These are phyloP conservation scores for Boletus tomentosulus DNA, from an alignment of 768 basidiomycete species.

Conservation along the genomic window DNA sequence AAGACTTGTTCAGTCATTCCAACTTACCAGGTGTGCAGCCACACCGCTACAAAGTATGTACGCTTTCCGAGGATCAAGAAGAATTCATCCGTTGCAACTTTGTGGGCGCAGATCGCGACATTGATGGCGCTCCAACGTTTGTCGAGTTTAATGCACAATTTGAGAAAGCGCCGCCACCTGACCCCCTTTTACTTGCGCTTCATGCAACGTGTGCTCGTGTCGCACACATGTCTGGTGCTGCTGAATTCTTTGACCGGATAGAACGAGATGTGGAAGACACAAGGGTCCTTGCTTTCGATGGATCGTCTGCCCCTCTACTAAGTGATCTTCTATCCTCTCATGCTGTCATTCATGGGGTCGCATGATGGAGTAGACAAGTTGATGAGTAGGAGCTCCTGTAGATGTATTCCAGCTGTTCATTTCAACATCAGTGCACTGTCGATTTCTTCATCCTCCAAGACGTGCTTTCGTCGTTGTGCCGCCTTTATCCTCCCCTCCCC, in stretches of 20 bases:
- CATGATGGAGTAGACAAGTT: too few species aligned
- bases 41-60: not conserved
- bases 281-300: not conserved
- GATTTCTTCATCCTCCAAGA: too few species aligned
- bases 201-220: conserved; percentile 3
- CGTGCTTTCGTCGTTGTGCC: too few species aligned
- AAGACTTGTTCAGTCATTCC: not conserved
- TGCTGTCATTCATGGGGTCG: too few species aligned
- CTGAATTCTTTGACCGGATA: not conserved
- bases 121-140: not conserved
- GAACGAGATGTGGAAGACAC: not conserved
- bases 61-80: not conserved
- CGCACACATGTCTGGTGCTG: conserved; percentile 4
- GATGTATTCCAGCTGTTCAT: too few species aligned
- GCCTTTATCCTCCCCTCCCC: too few species aligned
- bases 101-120: not conserved
- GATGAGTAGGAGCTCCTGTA: too few species aligned
- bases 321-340: too few species aligned
- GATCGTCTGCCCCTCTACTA: not conserved
- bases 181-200: not conserved
- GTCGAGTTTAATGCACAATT: not conserved
- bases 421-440: too few species aligned
- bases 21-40: not conserved
- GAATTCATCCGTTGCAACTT: not conserved
- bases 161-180: not conserved